phyloP scores from a whole-genome alignment of 441 rosid species.

The Mallotus repandus region DNA sequence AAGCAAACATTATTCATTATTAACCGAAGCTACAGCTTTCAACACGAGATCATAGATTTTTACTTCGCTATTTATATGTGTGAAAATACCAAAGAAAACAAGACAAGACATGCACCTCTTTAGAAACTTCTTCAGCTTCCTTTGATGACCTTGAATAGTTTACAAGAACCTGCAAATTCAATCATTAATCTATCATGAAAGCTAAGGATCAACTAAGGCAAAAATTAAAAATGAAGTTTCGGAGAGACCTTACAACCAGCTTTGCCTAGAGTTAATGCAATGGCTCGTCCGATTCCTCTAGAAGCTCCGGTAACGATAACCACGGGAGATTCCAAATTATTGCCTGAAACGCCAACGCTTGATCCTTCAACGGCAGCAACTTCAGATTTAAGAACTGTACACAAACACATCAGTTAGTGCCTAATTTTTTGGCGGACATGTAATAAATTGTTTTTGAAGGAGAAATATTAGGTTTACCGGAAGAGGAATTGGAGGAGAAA shows the following conservation, averaged over 20 bases:
- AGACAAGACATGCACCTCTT: conserved; percentile 35
- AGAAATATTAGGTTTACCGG: neutral
- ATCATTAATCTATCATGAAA: no score
- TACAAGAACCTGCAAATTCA: conserved; percentile 66
- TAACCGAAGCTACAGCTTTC: no score
- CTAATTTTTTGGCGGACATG: no score
- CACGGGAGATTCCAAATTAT: conserved; percentile 64
- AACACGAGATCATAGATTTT: no score
- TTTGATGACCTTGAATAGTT: conserved; percentile 90
- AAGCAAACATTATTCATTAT: neutral
- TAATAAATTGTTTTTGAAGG: no score
- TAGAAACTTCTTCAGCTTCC: conserved; percentile 89
- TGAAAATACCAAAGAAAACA: no score
- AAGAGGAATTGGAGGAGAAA: neutral
- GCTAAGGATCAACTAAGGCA: neutral
- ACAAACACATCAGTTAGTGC: neutral
- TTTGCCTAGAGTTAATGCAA: conserved; percentile 83
- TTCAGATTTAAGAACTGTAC: neutral
- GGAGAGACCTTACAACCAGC: conserved; percentile 77
- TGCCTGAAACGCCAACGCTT: neutral
- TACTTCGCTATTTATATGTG: no score
- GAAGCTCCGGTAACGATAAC: conserved; percentile 92
- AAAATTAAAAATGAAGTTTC: neutral
- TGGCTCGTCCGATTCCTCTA: conserved; percentile 89
- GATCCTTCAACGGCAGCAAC: neutral